Evolutionary conservation across 1,139 yeast genomes (phyloP), one percentile per base, ranked within the genome.

Genomic region (Taphrina betulina): DNA sequence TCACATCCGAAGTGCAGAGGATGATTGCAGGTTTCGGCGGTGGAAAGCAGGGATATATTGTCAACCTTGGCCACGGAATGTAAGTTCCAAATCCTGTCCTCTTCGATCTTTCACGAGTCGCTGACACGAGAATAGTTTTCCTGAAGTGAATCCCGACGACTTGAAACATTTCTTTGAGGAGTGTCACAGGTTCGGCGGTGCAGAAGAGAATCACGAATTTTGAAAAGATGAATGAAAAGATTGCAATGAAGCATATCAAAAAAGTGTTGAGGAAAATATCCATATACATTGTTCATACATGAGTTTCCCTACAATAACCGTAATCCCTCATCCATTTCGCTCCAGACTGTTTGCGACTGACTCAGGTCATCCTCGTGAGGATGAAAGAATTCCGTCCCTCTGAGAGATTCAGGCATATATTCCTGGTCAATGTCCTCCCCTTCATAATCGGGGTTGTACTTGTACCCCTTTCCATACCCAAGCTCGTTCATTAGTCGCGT

Each of bases 1-100:
- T 94, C 63, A 75, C 92, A 23, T 71, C 76, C 60, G 89, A 89
- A 71, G 95, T 87, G 23, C 86, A 86, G 71, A 77, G 77, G 62
- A 92, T 92, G 98, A 83, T 92, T 61, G 71, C 76, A 61, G 95
- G 92, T 5, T 92, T 92, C 67, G 94, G 94, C 16, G 95, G 95
- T 44, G 96, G 96, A 24, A 89, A 88, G 69, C 82, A 86, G 67
- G 80, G 53, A 23, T 57, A 57, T 31, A 57, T 57, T 41, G 36
- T 57, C 44, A 57, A 57, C 26, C 44, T 57, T 17, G 59, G 59
- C 3, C 59, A 57, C 28, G 59, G 59, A 22, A 42, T 57, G 46
- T 43, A 43, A 31, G 48, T 4, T n/a, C n/a, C n/a, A n/a, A n/a
- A n/a, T n/a, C n/a, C n/a, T n/a, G n/a, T n/a, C n/a, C n/a, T n/a